Evolutionary conservation across 2,329 filamentous ascomycete genomes (phyloP).

Genomic region (Pseudopyrenochaeta lycopersici): DNA sequence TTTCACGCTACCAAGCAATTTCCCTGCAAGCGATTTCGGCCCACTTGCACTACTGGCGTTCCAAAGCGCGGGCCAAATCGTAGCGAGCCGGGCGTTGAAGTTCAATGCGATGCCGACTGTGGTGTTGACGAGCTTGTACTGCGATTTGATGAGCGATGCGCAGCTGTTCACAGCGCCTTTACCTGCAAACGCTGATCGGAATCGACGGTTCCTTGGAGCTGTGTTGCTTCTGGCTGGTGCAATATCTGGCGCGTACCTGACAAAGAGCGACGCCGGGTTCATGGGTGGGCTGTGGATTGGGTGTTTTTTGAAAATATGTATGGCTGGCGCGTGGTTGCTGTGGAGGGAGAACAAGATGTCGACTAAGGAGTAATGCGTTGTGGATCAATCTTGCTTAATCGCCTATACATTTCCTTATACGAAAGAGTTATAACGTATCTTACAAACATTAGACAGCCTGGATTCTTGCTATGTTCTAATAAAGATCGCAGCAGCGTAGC

Average conservation of each 20-base stretch:
- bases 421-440: too few relatives aligned
- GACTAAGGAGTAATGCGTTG: too few relatives aligned
- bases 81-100: constrained; percentile 59
- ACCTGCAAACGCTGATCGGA: constrained; percentile 59
- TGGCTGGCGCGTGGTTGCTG: constrained; percentile 7
- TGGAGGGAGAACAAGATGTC: constrained; percentile 13
- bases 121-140: constrained; percentile 65
- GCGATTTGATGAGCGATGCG: constrained; percentile 63
- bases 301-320: constrained; percentile 4
- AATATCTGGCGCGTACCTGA: constrained; percentile 60
- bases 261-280: constrained; percentile 41
- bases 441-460: too few relatives aligned
- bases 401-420: too few relatives aligned
- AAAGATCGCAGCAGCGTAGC: too few relatives aligned
- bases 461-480: too few relatives aligned
- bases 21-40: constrained; percentile 52
- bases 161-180: constrained; percentile 53
- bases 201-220: constrained; percentile 58
- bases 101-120: constrained; percentile 65
- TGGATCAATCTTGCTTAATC: too few relatives aligned
- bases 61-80: constrained; percentile 64
- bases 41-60: constrained; percentile 58
- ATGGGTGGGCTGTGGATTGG: constrained; percentile 23
- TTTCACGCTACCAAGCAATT: constrained; percentile 35
- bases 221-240: constrained; percentile 59